phyloP scores from a whole-genome alignment of 768 basidiomycete genomes.

The Pisolithus marmoratus region DNA sequence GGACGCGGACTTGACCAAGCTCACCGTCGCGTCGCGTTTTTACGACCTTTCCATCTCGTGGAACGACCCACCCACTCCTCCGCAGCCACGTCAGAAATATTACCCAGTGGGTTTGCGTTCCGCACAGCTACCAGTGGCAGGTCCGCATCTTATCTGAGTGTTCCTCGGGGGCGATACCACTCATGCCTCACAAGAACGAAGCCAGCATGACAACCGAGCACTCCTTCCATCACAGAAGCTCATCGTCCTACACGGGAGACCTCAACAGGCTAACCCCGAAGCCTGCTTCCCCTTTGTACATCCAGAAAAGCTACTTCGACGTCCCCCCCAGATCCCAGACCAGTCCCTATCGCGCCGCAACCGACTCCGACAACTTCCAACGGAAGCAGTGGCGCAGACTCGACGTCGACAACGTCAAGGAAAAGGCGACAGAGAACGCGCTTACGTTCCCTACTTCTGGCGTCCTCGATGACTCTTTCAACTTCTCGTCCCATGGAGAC shows the following conservation, averaged over 20 bases:
- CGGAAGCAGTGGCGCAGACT: constrained; percentile 22
- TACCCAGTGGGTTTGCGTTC: background rate
- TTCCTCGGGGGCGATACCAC: background rate
- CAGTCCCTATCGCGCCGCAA: constrained; percentile 28
- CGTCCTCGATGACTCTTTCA: constrained; percentile 20
- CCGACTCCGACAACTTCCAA: constrained; percentile 3
- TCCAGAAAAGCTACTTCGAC: constrained; percentile 40
- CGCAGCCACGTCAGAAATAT: background rate
- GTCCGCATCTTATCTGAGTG: background rate
- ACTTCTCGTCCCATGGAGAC: constrained; percentile 20
- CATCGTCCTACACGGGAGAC: constrained; percentile 53
- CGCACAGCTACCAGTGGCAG: background rate
- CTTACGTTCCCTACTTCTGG: constrained; percentile 25
- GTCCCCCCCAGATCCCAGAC: constrained; percentile 38
- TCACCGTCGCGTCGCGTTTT: background rate
- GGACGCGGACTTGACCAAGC: background rate
- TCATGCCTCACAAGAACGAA: constrained; percentile 14
- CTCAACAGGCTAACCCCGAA: constrained; percentile 28
- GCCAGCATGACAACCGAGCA: constrained; percentile 22
- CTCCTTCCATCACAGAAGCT: constrained; percentile 47
- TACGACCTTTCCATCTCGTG: background rate
- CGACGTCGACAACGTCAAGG: constrained; percentile 20
- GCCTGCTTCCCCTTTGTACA: constrained; percentile 9
- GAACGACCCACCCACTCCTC: background rate
- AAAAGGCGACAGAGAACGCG: constrained; percentile 21